These are phyloP conservation scores for Mortierella sp. DNA, from an alignment of 371 early-diverging fungal genomes.

Conservation along the genomic window DNA sequence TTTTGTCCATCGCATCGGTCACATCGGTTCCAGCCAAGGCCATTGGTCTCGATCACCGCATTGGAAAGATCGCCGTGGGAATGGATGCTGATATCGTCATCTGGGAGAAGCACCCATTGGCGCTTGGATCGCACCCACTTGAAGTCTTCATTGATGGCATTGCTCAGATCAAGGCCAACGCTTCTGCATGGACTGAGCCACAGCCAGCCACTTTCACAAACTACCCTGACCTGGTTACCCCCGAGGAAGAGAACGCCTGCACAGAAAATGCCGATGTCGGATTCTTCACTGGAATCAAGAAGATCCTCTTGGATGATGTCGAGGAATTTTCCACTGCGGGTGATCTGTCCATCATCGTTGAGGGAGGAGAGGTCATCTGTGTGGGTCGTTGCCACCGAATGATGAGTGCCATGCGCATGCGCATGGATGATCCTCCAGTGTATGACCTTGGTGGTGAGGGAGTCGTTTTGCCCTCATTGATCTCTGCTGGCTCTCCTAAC, in stretches of 20 bases:
- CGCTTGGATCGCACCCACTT: constrained; percentile 81
- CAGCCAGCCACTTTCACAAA: too few relatives aligned
- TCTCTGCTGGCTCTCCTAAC: constrained; percentile 55
- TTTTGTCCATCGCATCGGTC: constrained; percentile 70
- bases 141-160: constrained; percentile 84
- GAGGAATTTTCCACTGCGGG: constrained; percentile 27
- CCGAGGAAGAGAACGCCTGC: constrained; percentile 34
- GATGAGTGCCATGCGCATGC: constrained; percentile 20
- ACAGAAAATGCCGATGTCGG: constrained; percentile 49
- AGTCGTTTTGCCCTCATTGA: constrained; percentile 53
- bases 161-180: constrained; percentile 54
- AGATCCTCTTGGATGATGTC: constrained; percentile 29
- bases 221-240: constrained; percentile 18
- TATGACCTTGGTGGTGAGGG: constrained; percentile 50
- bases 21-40: constrained; percentile 82
- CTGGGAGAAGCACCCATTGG: constrained; percentile 77
- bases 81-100: constrained; percentile 88
- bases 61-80: constrained; percentile 75
- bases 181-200: constrained; percentile 31
- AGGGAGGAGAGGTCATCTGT: constrained; percentile 63
- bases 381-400: constrained; percentile 62
- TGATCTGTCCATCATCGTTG: constrained; percentile 57
- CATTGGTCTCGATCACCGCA: constrained; percentile 74
- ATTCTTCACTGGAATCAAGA: constrained; percentile 48
- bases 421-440: constrained; percentile 37